These are phyloP conservation scores for Lodderomyces oxycetoniae DNA, from an alignment of 1,139 yeast genomes.

Conservation along the genomic window DNA sequence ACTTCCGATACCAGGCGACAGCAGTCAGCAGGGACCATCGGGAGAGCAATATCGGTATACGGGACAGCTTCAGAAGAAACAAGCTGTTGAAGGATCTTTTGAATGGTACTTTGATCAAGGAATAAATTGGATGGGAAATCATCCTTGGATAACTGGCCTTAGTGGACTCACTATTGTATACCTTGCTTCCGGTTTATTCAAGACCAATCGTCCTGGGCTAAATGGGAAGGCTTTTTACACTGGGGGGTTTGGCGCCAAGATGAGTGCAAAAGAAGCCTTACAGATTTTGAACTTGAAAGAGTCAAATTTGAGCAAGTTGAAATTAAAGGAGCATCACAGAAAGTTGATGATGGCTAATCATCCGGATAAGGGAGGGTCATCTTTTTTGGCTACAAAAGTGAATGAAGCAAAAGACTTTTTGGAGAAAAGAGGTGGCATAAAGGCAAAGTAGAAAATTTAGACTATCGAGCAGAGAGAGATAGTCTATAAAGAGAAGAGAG, in stretches of 20 bases:
- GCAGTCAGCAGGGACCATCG: conserved; percentile 17
- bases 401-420: conserved; percentile 95
- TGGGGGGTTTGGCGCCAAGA: conserved; percentile 88
- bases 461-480: too few relatives aligned
- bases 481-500: too few relatives aligned
- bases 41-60: conserved; percentile 27
- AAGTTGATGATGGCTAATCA: conserved; percentile 86
- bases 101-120: conserved; percentile 70
- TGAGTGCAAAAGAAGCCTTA: conserved; percentile 88
- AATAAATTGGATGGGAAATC: conserved; percentile 61
- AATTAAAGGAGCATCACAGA: conserved; percentile 88
- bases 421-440: conserved; percentile 72
- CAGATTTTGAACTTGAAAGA: conserved; percentile 84
- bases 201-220: conserved; percentile 66
- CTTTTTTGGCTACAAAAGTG: conserved; percentile 90
- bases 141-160: conserved; percentile 69
- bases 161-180: conserved; percentile 68
- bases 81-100: conserved; percentile 45
- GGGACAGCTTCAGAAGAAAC: conserved; percentile 40
- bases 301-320: conserved; percentile 66
- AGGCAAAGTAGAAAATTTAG: conserved; percentile 38
- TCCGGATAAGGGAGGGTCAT: conserved; percentile 97
- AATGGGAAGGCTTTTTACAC: conserved; percentile 69
- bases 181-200: conserved; percentile 64
- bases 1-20: conserved; percentile 57